These are phyloP conservation scores for Passiflora organensis DNA, from an alignment of 345 rosid species.

Conservation along the genomic window DNA sequence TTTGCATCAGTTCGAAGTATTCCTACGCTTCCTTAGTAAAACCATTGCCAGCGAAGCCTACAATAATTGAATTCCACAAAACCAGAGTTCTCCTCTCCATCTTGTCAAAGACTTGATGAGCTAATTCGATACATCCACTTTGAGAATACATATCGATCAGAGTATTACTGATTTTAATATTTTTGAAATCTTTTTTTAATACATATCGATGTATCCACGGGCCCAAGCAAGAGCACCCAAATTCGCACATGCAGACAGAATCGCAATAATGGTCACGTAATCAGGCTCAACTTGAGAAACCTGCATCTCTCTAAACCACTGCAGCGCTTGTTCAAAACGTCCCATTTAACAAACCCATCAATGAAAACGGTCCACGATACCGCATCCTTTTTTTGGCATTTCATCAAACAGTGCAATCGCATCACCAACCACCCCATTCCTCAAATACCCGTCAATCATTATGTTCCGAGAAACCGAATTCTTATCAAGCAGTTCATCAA, in stretches of 20 bases:
- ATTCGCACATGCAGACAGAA: slow-evolving; percentile 24
- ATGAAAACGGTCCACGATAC: slow-evolving; percentile 26
- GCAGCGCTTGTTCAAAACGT: slow-evolving; percentile 14
- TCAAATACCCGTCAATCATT: slow-evolving; percentile 22
- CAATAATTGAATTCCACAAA: slow-evolving; percentile 28
- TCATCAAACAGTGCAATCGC: slow-evolving; percentile 22
- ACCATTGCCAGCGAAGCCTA: slow-evolving; percentile 22
- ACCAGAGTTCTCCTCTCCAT: slow-evolving; percentile 17
- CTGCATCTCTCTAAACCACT: slow-evolving; percentile 26
- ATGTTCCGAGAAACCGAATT: slow-evolving; percentile 24
- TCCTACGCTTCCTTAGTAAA: slow-evolving; percentile 16
- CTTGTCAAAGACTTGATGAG: slow-evolving; percentile 21
- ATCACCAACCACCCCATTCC: slow-evolving; percentile 3
- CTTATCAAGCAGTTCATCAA: slow-evolving; percentile 10
- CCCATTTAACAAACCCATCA: slow-evolving; percentile 25
- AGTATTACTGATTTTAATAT: slow-evolving; percentile 17
- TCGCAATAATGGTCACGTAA: slow-evolving; percentile 18
- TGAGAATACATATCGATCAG: slow-evolving; percentile 25
- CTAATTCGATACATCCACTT: slow-evolving; percentile 17
- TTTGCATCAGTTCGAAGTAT: slow-evolving; percentile 19
- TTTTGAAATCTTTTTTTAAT: slow-evolving; percentile 13
- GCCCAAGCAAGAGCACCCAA: slow-evolving; percentile 24
- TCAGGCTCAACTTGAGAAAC: slow-evolving; percentile 18
- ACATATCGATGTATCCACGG: slow-evolving; percentile 23
- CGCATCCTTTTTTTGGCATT: slow-evolving; percentile 23